Evolutionary conservation across 176 grass and related monocot species (phyloP).

Genomic region (Miscanthus lutarioriparius): DNA sequence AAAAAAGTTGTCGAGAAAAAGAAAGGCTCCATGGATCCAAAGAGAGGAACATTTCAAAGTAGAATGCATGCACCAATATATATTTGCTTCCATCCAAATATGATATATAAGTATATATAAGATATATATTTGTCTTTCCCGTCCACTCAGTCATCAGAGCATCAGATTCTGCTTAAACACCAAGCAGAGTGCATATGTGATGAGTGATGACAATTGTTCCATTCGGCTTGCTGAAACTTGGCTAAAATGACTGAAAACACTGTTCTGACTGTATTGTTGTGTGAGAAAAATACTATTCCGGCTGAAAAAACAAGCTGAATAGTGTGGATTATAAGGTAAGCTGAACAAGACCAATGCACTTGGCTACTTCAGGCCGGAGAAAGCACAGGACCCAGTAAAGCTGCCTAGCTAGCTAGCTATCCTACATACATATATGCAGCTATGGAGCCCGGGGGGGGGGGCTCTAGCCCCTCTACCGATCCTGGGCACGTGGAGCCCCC

Average conservation of each 20-base stretch:
- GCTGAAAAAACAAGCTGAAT: too few species aligned
- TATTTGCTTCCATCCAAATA: slow-evolving; percentile 32
- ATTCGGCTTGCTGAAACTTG: too few species aligned
- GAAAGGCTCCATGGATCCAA: slow-evolving; percentile 33
- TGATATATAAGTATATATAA: neutral
- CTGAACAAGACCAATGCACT: too few species aligned
- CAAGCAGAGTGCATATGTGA: slow-evolving; percentile 52
- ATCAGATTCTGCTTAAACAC: slow-evolving; percentile 99
- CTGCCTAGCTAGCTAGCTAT: slow-evolving; percentile 12
- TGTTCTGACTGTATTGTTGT: too few species aligned
- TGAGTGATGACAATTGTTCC: slow-evolving; percentile 7
- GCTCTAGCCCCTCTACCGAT: too few species aligned
- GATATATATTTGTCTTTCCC: neutral
- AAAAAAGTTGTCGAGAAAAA: neutral
- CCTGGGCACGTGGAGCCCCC: too few species aligned
- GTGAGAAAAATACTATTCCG: too few species aligned
- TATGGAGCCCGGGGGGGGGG: too few species aligned
- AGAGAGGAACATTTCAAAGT: slow-evolving; percentile 52
- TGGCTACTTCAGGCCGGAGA: neutral
- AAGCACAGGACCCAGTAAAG: slow-evolving; percentile 25
- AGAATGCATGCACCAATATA: neutral
- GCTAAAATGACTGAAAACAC: too few species aligned
- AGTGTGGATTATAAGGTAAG: too few species aligned
- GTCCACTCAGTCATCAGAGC: slow-evolving; percentile 46
- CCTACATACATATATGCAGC: neutral